phyloP scores from a whole-genome alignment of 2,329 filamentous ascomycete species.

The Ascochyta clinopodiicola region DNA sequence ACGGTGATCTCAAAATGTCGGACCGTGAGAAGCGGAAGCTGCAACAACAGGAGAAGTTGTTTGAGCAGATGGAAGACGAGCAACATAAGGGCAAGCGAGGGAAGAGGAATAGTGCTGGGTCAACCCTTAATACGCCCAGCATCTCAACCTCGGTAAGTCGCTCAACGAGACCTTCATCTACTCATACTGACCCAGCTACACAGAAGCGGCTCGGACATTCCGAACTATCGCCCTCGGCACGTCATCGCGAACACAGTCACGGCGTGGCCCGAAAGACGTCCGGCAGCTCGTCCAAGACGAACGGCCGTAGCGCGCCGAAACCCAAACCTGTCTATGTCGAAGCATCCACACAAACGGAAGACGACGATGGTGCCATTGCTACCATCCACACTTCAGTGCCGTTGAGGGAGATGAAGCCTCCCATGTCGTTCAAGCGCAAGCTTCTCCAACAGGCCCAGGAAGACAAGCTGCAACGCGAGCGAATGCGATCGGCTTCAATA shows the following conservation, averaged over 20 bases:
- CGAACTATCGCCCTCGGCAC: constrained; percentile 46
- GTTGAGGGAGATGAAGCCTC: constrained; percentile 35
- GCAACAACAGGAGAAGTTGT: constrained; percentile 67
- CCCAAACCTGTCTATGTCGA: constrained; percentile 44
- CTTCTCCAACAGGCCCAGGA: constrained; percentile 48
- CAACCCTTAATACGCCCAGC: constrained; percentile 59
- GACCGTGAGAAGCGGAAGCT: constrained; percentile 69
- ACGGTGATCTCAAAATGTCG: constrained; percentile 60
- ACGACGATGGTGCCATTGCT: constrained; percentile 20
- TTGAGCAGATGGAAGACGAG: constrained; percentile 66
- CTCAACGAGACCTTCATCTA: constrained; percentile 18
- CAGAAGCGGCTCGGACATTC: constrained; percentile 48
- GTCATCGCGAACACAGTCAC: constrained; percentile 44
- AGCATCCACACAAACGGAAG: constrained; percentile 44
- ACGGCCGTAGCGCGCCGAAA: constrained; percentile 34
- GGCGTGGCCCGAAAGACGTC: constrained; percentile 46
- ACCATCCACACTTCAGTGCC: constrained; percentile 21
- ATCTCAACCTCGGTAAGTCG: constrained; percentile 51
- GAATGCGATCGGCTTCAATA: constrained; percentile 44
- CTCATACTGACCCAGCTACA: constrained; percentile 27
- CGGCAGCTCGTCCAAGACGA: constrained; percentile 50
- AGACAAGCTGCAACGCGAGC: constrained; percentile 47
- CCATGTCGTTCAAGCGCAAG: constrained; percentile 46
- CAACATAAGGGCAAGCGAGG: constrained; percentile 60
- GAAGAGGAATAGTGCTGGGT: constrained; percentile 63